Base-by-base conservation (phyloP, 805 yeast species). In the Saturnispora sekii region DNA sequence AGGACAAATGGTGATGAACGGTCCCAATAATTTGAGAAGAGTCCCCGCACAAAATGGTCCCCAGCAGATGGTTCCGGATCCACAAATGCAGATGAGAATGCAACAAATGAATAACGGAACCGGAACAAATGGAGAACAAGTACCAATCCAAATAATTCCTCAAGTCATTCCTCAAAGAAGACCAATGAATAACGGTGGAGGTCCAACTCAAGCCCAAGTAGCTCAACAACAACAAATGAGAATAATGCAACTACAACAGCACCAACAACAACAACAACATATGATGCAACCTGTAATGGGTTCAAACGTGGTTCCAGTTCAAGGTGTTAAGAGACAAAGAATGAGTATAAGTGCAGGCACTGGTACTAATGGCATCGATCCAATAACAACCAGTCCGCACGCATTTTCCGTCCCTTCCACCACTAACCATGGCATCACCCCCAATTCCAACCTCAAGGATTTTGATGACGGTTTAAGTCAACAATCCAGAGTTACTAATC, bases 401-500 rank as follows among this genome's bases (percentile, higher is more conserved):
- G 52, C 33, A 50, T 53, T 41, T 53, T 53, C 51, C 53, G 51
- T 42, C 53, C 52, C 28, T 42, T 12, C 36, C 10, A 40, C 50
- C 50, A 28, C 30, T 38, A 38, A 35, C 6, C 39, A 38, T 39
- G 44, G 44, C 9, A 31, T 35, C 18, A 28, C 40, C 17, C 35
- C 41, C 12, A 26, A 34, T 30, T 14, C 42, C 37, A 40, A 44
- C 28, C 41, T 85, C 34, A 85, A 81, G 54, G 94, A 85, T 57
- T 85, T 86, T 60, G 94, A 85, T 60, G 79, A 77, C 69, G 90
- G 84, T 61, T 65, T 84, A 14, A 21, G 10, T 32, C 46, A 41
- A 35, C 31, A 31, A 40, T 47, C 31, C 26, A 41, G 42, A n/a
- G 44, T 32, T 34, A 32, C 34, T 40, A 43, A 36, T 38, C 26